phyloP scores from a whole-genome alignment of 495 filamentous ascomycete species.

The Hyaloscypha bicolor region DNA sequence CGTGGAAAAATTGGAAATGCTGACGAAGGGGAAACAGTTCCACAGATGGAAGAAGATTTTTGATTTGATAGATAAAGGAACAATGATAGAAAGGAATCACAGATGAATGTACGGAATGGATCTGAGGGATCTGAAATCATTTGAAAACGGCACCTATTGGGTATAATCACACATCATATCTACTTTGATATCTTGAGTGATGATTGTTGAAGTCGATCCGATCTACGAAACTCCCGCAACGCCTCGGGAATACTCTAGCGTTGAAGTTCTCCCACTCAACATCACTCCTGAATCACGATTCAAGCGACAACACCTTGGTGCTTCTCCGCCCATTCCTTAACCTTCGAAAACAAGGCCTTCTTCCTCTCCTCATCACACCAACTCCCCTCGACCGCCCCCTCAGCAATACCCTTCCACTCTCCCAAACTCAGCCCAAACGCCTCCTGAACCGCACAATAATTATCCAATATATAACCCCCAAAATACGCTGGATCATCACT shows the following conservation, averaged over 20 bases:
- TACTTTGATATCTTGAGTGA: background rate
- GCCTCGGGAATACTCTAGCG: background rate
- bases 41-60: no score
- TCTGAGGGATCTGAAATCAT: background rate
- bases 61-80: no score
- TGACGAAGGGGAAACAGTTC: no score
- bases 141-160: background rate
- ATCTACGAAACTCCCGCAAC: background rate
- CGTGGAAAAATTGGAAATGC: no score
- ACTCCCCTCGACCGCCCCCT: conserved; percentile 64
- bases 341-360: conserved; percentile 41
- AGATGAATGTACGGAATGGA: background rate
- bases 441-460: conserved; percentile 76
- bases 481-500: conserved; percentile 85
- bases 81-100: background rate
- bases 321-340: conserved; percentile 33
- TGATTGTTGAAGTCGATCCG: background rate
- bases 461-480: conserved; percentile 74
- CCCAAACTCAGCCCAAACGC: conserved; percentile 60
- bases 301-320: conserved; percentile 12
- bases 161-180: background rate
- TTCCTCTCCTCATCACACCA: conserved; percentile 54
- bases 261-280: background rate
- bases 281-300: background rate
- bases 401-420: conserved; percentile 68